These are phyloP conservation scores for Neonectria punicea DNA, from an alignment of 2,329 filamentous ascomycete species.

Conservation along the genomic window DNA sequence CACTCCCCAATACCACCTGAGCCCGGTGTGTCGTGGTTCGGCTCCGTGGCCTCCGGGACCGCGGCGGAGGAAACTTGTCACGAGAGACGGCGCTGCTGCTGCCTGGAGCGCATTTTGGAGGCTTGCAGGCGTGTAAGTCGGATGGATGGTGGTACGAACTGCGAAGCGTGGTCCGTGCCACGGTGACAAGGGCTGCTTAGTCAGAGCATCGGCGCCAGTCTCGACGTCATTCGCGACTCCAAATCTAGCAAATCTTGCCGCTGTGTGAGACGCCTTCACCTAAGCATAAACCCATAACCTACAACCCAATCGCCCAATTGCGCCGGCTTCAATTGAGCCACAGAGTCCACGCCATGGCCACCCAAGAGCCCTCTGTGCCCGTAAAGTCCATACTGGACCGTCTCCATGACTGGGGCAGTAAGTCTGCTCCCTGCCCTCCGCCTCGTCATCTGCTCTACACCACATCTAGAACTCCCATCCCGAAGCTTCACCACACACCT, in stretches of 20 bases:
- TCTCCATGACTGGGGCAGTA: constrained; percentile 62
- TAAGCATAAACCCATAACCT: not conserved
- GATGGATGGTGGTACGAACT: not conserved
- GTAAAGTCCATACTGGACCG: constrained; percentile 47
- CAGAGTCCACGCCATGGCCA: constrained; percentile 43
- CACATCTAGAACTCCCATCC: constrained; percentile 8
- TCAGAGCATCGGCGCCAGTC: not conserved
- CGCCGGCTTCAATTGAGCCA: constrained; percentile 24
- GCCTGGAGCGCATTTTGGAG: not conserved
- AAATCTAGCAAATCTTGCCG: constrained; percentile 13
- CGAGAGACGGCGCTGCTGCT: not conserved
- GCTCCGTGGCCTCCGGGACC: too few species aligned
- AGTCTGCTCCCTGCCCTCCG: constrained; percentile 41
- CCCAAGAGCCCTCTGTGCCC: constrained; percentile 38
- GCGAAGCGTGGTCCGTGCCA: not conserved
- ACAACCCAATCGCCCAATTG: constrained; percentile 22
- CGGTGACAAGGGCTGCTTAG: constrained; percentile 6
- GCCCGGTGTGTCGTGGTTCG: too few species aligned
- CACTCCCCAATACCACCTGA: too few species aligned
- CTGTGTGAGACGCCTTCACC: constrained; percentile 2
- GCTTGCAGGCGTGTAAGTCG: not conserved
- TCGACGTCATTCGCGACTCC: constrained; percentile 6
- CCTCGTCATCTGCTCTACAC: constrained; percentile 6
- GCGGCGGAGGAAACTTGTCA: not conserved
- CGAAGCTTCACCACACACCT: not conserved